Evolutionary conservation across 768 basidiomycete species (phyloP), one percentile per base, ranked within the genome.

Genomic region (Heimioporus sp.): DNA sequence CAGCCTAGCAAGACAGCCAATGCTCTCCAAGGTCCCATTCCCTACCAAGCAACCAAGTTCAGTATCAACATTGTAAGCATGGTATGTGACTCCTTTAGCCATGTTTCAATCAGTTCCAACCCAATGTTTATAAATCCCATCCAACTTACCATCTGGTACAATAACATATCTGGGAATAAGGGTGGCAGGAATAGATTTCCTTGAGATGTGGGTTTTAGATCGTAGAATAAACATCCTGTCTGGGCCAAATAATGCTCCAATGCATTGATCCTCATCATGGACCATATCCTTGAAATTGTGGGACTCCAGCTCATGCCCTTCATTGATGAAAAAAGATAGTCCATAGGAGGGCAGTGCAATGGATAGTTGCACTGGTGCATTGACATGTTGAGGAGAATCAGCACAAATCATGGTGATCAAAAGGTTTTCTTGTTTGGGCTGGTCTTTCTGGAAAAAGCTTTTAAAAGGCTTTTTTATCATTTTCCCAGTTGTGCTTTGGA

Each of bases 401-500:
- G n/a, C n/a, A n/a, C n/a, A n/a, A n/a, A n/a, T n/a, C n/a, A n/a
- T n/a, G n/a, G n/a, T n/a, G n/a, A n/a, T n/a, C n/a, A n/a, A n/a
- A n/a, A n/a, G n/a, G n/a, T n/a, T n/a, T n/a, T n/a, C n/a, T n/a
- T n/a, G n/a, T n/a, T n/a, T n/a, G n/a, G n/a, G n/a, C n/a, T n/a
- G n/a, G n/a, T n/a, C n/a, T n/a, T n/a, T n/a, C 12, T 16, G 64
- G 51, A 20, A 54, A 43, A 13, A n/a, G n/a, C n/a, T n/a, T n/a
- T 31, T 10, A 24, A 64, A 28, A 17, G 43, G 52, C 9, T 21
- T 37, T 4, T 47, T 49, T 24, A 65, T 46, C 62, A 65, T 65
- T 1, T n/a, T 32, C 44, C 51, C 59, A 1, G 66, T 53, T 40
- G 11, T 50, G 43, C 62, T 64, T 21, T 44, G 54, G 20, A 61